Conservation (phyloP, 768 basidiomycete species). For the Calvatia gigantea region DNA sequence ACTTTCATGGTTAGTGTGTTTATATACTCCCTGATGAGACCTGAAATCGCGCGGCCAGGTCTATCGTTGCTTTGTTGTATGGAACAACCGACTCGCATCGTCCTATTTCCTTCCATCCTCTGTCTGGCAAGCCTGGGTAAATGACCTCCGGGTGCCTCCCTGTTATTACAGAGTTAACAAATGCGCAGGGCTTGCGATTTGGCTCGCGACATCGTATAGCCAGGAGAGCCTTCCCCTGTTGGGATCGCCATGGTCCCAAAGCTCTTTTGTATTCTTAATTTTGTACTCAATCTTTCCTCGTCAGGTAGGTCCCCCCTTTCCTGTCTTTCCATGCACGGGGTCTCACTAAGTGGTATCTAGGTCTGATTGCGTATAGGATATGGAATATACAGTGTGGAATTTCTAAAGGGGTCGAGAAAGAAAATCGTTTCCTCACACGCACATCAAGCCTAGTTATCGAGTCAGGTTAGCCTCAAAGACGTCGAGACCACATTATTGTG, state of each 20-base stretch:
- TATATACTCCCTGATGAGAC: background rate
- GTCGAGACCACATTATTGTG: background rate
- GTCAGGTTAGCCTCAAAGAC: background rate
- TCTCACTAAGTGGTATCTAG: background rate
- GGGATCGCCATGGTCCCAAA: background rate
- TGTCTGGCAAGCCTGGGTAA: slow-evolving; percentile 1
- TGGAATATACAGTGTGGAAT: background rate
- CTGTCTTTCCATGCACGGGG: no score
- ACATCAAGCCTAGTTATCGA: background rate
- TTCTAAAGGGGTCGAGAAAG: background rate
- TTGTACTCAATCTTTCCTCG: background rate
- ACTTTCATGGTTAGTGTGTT: slow-evolving; percentile 3
- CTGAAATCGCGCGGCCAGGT: background rate
- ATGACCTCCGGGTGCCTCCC: no score
- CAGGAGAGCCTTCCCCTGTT: background rate
- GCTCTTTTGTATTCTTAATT: background rate
- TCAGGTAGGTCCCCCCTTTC: background rate
- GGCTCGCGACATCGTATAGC: background rate
- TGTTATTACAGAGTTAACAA: no score
- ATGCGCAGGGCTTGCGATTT: background rate
- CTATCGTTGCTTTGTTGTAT: slow-evolving; percentile 13
- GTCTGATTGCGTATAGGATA: background rate
- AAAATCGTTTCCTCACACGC: background rate
- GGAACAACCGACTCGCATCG: slow-evolving; percentile 6
- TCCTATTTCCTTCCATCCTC: slow-evolving; percentile 1